phyloP scores from a whole-genome alignment of 2,329 filamentous ascomycete species.

The Fusarium camptoceras region DNA sequence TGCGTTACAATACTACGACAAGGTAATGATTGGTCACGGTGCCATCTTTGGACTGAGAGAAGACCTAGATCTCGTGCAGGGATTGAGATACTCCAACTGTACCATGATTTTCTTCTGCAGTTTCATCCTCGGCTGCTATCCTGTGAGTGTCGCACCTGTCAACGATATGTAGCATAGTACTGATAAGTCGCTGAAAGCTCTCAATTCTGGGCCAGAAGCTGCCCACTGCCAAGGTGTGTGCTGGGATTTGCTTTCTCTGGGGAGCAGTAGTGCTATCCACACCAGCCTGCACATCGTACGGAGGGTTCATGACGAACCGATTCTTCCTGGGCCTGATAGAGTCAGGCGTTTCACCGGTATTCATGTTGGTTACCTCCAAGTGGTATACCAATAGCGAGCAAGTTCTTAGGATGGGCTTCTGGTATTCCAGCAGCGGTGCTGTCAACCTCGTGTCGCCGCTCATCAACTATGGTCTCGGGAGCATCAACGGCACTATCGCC shows the following conservation, averaged over 20 bases:
- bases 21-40: background rate
- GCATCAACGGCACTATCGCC: background rate
- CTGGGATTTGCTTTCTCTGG: background rate
- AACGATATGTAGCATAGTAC: too few relatives aligned
- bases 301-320: background rate
- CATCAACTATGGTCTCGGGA: background rate
- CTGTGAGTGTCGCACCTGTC: background rate
- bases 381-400: slow-evolving; percentile 2
- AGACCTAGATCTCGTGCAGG: background rate
- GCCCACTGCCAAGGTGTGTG: background rate
- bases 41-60: background rate
- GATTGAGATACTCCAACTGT: background rate
- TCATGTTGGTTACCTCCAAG: background rate
- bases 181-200: background rate
- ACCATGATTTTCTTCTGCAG: background rate
- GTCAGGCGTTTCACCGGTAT: background rate
- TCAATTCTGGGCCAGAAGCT: background rate
- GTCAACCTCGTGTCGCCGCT: background rate
- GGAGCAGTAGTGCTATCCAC: background rate
- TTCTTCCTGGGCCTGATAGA: background rate
- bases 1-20: background rate
- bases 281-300: background rate
- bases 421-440: background rate
- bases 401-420: background rate
- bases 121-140: background rate